Percentiles rank a stretch among this genome's conserved stretches.
Conservation (phyloP, 257 asterid species). For the Solanum sejunctum region DNA sequence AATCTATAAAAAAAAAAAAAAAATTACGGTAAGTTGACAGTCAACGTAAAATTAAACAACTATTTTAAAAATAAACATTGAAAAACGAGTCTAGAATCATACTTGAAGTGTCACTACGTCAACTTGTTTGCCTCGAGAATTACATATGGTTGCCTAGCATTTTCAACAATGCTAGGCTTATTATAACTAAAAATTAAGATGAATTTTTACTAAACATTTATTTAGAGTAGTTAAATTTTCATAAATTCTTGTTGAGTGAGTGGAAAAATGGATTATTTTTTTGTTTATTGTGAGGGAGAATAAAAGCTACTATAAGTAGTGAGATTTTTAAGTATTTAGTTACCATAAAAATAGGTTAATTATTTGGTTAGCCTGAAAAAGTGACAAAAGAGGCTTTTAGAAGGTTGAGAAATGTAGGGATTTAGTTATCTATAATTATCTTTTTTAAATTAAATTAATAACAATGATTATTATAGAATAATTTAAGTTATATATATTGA, state of each 20-base stretch:
- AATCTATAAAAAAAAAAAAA: not conserved
- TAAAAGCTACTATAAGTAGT: not conserved
- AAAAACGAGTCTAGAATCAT: not conserved
- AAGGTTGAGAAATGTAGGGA: not conserved
- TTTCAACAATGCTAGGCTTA: slow-evolving; percentile 43
- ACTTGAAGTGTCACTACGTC: slow-evolving; percentile 1
- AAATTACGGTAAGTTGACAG: not conserved
- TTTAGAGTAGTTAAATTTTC: not conserved
- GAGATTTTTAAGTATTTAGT: slow-evolving; percentile 1
- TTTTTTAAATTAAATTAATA: not conserved
- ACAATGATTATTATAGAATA: not conserved
- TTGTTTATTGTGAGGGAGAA: not conserved
- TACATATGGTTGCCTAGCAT: slow-evolving; percentile 47
- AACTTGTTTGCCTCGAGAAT: slow-evolving; percentile 33
- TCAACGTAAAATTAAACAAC: not conserved
- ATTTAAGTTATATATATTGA: not conserved
- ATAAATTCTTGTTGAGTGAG: not conserved
- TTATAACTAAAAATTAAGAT: not conserved
- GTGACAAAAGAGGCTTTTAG: not conserved
- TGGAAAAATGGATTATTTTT: not conserved
- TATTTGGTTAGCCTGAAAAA: not conserved
- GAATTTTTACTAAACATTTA: not conserved
- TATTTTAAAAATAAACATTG: too few relatives aligned
- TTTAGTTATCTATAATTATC: not conserved
- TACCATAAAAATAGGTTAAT: not conserved